Conservation (phyloP, 2,329 filamentous ascomycete genomes). For the Erysiphe pulchra region DNA sequence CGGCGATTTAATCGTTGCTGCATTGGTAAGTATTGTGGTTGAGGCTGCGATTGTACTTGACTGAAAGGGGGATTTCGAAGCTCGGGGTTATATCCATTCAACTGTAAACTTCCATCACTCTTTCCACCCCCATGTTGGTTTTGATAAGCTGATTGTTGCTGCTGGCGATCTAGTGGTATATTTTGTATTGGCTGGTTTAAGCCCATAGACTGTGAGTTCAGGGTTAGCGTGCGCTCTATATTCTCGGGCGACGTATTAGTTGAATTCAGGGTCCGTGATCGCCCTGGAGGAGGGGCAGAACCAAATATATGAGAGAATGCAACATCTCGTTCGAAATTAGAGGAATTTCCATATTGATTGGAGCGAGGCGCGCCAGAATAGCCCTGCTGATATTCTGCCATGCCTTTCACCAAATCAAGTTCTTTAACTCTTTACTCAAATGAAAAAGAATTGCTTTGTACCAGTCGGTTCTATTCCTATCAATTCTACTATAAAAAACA, state of each 20-base stretch:
- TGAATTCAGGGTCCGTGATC: constrained; percentile 88
- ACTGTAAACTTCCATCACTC: constrained; percentile 14
- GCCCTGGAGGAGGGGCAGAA: constrained; percentile 56
- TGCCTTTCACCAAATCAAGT: constrained; percentile 3
- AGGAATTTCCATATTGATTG: constrained; percentile 18
- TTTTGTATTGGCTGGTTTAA: constrained; percentile 30
- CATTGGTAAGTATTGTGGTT: constrained; percentile 31
- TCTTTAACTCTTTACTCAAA: neutral
- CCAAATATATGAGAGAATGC: constrained; percentile 95
- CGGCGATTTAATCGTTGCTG: constrained; percentile 35
- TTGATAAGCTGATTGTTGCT: constrained; percentile 15
- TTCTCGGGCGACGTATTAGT: constrained; percentile 33
- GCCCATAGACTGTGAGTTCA: constrained; percentile 20
- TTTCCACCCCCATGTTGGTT: constrained; percentile 6
- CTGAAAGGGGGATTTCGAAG: constrained; percentile 14
- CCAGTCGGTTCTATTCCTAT: no score
- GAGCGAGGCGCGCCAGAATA: constrained; percentile 25
- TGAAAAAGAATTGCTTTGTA: no score
- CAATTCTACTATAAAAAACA: no score
- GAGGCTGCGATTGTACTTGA: constrained; percentile 18
- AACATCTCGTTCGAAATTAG: constrained; percentile 58
- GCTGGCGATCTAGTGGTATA: constrained; percentile 32
- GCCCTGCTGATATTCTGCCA: constrained; percentile 37
- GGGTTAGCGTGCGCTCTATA: constrained; percentile 53
- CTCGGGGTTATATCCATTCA: constrained; percentile 24